Conservation (phyloP, 768 basidiomycete genomes). For the Mycena galericulata region DNA sequence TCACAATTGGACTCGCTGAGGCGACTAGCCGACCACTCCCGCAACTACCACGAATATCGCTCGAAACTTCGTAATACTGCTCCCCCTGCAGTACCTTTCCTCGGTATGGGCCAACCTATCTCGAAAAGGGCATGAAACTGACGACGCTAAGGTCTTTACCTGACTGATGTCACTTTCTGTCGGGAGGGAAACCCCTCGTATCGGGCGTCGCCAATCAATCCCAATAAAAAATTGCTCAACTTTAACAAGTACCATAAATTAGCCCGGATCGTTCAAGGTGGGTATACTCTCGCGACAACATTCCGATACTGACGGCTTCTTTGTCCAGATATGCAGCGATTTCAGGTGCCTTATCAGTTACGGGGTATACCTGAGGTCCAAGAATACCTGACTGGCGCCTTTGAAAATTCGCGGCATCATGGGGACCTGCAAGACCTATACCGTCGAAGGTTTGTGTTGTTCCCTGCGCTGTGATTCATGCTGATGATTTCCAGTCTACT, state of each 20-base stretch:
- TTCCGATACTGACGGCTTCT: background rate
- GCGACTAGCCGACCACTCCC: constrained; percentile 89
- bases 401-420: constrained; percentile 79
- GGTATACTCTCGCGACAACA: constrained; percentile 21
- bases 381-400: constrained; percentile 76
- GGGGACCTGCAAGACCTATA: constrained; percentile 91
- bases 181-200: constrained; percentile 93
- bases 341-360: constrained; percentile 88
- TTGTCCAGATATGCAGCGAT: constrained; percentile 85
- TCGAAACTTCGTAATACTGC: constrained; percentile 86
- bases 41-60: constrained; percentile 94
- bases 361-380: constrained; percentile 93
- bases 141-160: constrained; percentile 71
- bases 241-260: constrained; percentile 97
- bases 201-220: constrained; percentile 80
- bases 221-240: constrained; percentile 88
- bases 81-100: constrained; percentile 94
- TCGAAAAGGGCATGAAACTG: constrained; percentile 28
- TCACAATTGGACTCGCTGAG: constrained; percentile 82
- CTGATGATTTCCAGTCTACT: constrained; percentile 63
- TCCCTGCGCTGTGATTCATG: constrained; percentile 19
- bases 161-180: constrained; percentile 96
- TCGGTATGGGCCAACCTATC: constrained; percentile 65
- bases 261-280: constrained; percentile 86
- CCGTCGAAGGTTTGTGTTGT: constrained; percentile 76